Base-by-base conservation (phyloP, 345 rosid species). In the Arabidopsis thaliana region DNA sequence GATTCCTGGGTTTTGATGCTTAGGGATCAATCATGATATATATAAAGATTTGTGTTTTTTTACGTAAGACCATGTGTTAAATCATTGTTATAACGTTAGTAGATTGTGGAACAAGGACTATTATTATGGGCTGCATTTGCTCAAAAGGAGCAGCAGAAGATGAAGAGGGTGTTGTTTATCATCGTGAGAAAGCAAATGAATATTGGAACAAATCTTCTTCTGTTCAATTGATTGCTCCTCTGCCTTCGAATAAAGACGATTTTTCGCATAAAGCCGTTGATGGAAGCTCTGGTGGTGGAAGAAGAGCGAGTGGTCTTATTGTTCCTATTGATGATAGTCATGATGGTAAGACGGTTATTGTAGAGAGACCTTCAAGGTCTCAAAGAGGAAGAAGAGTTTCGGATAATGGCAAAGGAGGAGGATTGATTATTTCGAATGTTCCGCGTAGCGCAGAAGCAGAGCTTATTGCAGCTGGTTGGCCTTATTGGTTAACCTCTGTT, bases 91-190 rank as follows among this genome's bases (percentile, higher is more conserved):
- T 33, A 65, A 46, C 36, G 16, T 16, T 57, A 49, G 61, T 13
- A 51, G 12, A 67, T 59, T 23, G 67, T 67, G 41, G 48, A 59
- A 38, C 36, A 30, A 52, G 79, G 59, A 16, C 69, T 55, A 8
- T 45, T 77, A 84, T 75, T 73, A 93, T 93, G 97, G 98, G 97
- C 84, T 91, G 97, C 82, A 73, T 93, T 71, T 89, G 90, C 86
- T 94, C 97, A 3, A 91, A 89, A 80, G 91, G 87, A 74, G 72
- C 86, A 52, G 71, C 74, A 20, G 87, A 73, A 45, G 89, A 84
- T 8, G 87, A 81, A 44, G 76, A 71, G 8, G 67, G 48, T 5
- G 70, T 34, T 22, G 52, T 50, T 20, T 73, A 56, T 48, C 78
- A 68, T 34, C 79, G 63, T 60, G 69, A 67, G 40, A 79, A 77